Evolutionary conservation across 805 yeast genomes (phyloP).

Genomic region (Starmerella bacillaris): DNA sequence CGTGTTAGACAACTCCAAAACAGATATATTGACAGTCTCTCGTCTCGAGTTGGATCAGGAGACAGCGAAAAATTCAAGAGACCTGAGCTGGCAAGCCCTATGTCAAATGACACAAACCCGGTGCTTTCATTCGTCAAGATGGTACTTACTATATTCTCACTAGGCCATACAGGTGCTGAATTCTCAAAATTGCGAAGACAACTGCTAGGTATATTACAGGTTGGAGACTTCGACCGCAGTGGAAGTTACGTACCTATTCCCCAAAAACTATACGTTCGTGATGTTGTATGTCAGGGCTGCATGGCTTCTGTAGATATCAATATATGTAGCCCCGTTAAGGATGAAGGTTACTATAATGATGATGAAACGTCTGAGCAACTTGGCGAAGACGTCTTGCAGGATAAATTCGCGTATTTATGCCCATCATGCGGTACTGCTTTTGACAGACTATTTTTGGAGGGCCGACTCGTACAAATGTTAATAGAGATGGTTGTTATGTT

Average conservation of each 20-base stretch:
- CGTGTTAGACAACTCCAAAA: constrained; percentile 48
- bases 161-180: constrained; percentile 54
- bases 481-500: constrained; percentile 38
- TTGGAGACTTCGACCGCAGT: constrained; percentile 58
- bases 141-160: constrained; percentile 50
- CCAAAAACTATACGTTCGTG: constrained; percentile 44
- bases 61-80: not conserved
- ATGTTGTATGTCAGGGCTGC: constrained; percentile 66
- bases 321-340: constrained; percentile 37
- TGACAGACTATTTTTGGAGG: constrained; percentile 59
- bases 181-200: constrained; percentile 59
- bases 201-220: constrained; percentile 51
- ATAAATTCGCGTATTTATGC: constrained; percentile 36
- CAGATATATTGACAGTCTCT: constrained; percentile 51
- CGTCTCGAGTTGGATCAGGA: constrained; percentile 26
- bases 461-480: constrained; percentile 50
- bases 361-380: not conserved
- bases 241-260: constrained; percentile 45
- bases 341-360: not conserved
- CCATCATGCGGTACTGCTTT: constrained; percentile 44
- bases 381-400: not conserved
- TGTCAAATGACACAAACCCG: constrained; percentile 35
- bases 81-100: not conserved
- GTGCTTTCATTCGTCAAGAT: constrained; percentile 62
- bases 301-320: constrained; percentile 59